These are phyloP conservation scores for Tetrahymena elliotti DNA, from an alignment of 73 alveolate species.

Conservation along the genomic window DNA sequence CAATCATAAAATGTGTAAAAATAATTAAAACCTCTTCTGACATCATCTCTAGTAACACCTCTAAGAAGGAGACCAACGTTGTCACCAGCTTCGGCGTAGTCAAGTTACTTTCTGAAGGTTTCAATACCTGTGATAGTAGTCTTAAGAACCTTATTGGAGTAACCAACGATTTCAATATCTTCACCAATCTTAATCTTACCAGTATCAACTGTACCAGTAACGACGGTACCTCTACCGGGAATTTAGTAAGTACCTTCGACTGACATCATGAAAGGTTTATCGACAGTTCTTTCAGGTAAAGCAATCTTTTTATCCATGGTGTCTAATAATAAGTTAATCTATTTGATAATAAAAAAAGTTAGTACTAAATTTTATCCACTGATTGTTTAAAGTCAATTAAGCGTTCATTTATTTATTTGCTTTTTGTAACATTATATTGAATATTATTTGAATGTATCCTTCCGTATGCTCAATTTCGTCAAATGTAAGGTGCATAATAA, in stretches of 20 bases:
- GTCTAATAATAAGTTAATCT: slow-evolving; percentile 56
- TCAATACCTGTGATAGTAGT: slow-evolving; percentile 78
- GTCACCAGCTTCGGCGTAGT: slow-evolving; percentile 91
- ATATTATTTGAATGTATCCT: neutral
- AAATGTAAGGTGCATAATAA: neutral
- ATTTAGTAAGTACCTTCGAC: slow-evolving; percentile 64
- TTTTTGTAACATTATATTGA: neutral
- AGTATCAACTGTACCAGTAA: slow-evolving; percentile 89
- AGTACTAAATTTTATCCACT: too few relatives aligned
- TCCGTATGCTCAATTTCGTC: neutral
- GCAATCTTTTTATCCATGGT: slow-evolving; percentile 59
- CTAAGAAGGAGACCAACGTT: slow-evolving; percentile 84
- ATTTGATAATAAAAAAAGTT: neutral
- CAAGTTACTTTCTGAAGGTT: slow-evolving; percentile 82
- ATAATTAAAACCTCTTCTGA: slow-evolving; percentile 20
- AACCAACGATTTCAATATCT: slow-evolving; percentile 80
- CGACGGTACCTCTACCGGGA: slow-evolving; percentile 92
- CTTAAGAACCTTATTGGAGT: slow-evolving; percentile 64
- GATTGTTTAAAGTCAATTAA: neutral
- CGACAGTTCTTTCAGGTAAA: slow-evolving; percentile 61
- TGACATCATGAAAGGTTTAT: slow-evolving; percentile 68
- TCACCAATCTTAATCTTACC: slow-evolving; percentile 83
- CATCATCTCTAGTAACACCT: slow-evolving; percentile 66
- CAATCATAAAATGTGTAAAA: neutral
- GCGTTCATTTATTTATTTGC: neutral